These are phyloP conservation scores for Aquilaria yunnanensis DNA, from an alignment of 345 rosid genomes.

Conservation along the genomic window DNA sequence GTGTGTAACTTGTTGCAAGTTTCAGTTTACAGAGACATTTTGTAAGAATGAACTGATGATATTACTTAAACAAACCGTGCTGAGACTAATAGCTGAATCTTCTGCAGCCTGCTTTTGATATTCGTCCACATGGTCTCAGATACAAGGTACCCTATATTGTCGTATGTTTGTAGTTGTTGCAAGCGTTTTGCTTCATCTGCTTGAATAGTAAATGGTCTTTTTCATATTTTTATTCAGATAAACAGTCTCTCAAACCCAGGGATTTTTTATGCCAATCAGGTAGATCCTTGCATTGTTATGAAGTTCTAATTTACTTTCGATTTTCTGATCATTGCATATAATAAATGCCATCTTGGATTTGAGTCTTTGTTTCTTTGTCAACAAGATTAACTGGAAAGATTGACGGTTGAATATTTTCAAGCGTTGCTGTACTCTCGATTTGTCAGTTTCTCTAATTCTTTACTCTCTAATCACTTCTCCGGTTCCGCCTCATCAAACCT, in stretches of 20 bases:
- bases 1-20: neutral
- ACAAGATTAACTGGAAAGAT: no score
- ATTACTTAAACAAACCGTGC: neutral
- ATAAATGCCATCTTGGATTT: no score
- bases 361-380: no score
- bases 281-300: slow-evolving; percentile 13
- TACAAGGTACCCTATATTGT: slow-evolving; percentile 49
- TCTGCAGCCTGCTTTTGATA: slow-evolving; percentile 77
- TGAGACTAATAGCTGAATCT: slow-evolving; percentile 10
- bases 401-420: no score
- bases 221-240: slow-evolving; percentile 35
- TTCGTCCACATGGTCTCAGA: slow-evolving; percentile 34
- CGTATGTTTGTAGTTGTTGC: neutral
- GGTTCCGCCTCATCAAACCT: no score
- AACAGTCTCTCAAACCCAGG: slow-evolving; percentile 75
- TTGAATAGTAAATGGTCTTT: slow-evolving; percentile 4
- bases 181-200: slow-evolving; percentile 1
- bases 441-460: no score
- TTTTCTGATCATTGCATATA: no score
- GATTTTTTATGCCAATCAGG: slow-evolving; percentile 74
- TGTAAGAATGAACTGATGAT: neutral
- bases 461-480: no score
- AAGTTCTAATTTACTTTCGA: no score
- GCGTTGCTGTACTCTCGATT: no score
- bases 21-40: slow-evolving; percentile 2